Evolutionary conservation across 208 protist species (phyloP), one percentile per base, ranked within the genome.

Genomic region (Acanthamoeba sp.): DNA sequence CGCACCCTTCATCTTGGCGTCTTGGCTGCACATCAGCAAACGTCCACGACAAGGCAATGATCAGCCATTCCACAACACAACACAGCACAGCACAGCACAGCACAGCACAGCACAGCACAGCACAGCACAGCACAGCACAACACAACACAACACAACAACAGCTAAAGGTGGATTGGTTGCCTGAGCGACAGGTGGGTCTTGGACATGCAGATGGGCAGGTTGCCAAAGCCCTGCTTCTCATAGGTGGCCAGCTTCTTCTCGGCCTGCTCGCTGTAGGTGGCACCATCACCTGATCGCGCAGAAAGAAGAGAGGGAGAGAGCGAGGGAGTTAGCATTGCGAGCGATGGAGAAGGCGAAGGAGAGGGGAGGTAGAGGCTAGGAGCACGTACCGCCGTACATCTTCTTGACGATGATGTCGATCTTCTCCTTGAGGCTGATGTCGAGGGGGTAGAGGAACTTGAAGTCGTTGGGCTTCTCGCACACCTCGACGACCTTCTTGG

Each of bases 181-280:
- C 98, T 99, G 62, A 99, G 98, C 40, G 98, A 99, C 94, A 99
- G 98, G 95, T 99, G 99, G 38, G 99, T 99, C 97, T 99, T 99
- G 34, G 99, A 98, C 98, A 99, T 99, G 96, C 99, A 99, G 57
- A 99, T 98, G 29, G 97, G 97, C 9, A 98, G 90, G n/a, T 96
- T 76, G 24, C 42, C 93, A 71, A 98, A 98, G n/a, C 97, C 97
- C 69, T 97, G 93, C 84, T 94, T 73, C 20, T 98, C 98, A 95
- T 98, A 99, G 29, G 97, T 95, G 16, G 96, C 96, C 64, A 99
- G 97, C 94, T 99, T 97, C 66, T 97, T 96, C 71, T 98, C 97
- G 18, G 98, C 95, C 93, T 96, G 95, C 95, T 97, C 96, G n/a
- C 97, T 95, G 95, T 98, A 99, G 73, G 98, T 96, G 18, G 99